phyloP scores from a whole-genome alignment of 495 filamentous ascomycete genomes.

The Copromyces sp. region DNA sequence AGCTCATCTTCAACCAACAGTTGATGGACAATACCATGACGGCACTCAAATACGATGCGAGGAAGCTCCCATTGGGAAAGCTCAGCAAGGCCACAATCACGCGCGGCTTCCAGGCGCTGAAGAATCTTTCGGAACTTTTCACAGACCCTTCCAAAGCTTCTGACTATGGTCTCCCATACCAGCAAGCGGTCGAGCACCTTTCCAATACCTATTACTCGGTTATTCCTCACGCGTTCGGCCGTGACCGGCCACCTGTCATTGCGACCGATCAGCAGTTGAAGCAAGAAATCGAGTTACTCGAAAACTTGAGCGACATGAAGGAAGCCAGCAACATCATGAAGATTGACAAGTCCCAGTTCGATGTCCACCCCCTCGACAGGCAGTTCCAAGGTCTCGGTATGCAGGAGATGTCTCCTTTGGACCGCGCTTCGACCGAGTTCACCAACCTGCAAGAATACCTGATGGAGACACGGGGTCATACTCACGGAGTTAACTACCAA shows the following conservation, averaged over 20 bases:
- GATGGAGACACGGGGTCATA: slow-evolving; percentile 46
- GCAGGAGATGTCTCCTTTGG: slow-evolving; percentile 64
- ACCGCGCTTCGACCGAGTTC: slow-evolving; percentile 50
- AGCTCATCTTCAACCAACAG: slow-evolving; percentile 71
- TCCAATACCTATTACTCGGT: slow-evolving; percentile 70
- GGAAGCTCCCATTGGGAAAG: slow-evolving; percentile 75
- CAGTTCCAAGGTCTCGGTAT: slow-evolving; percentile 61
- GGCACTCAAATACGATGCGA: slow-evolving; percentile 61
- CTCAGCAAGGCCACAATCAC: slow-evolving; percentile 66
- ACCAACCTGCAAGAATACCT: slow-evolving; percentile 54
- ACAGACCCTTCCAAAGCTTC: slow-evolving; percentile 35
- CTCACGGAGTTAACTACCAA: slow-evolving; percentile 47
- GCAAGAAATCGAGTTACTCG: slow-evolving; percentile 64
- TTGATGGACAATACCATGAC: slow-evolving; percentile 56
- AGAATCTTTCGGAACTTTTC: slow-evolving; percentile 59
- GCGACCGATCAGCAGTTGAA: slow-evolving; percentile 44
- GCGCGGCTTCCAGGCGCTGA: slow-evolving; percentile 59
- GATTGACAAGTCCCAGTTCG: slow-evolving; percentile 37
- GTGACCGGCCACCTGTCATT: slow-evolving; percentile 60
- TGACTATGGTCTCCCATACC: slow-evolving; percentile 2
- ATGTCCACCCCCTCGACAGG: slow-evolving; percentile 54
- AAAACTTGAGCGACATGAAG: slow-evolving; percentile 73
- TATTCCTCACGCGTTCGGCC: slow-evolving; percentile 75
- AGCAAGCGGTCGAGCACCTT: slow-evolving; percentile 42
- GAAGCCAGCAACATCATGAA: slow-evolving; percentile 71